These are phyloP conservation scores for Draba incana DNA, from an alignment of 345 rosid species.

Conservation along the genomic window DNA sequence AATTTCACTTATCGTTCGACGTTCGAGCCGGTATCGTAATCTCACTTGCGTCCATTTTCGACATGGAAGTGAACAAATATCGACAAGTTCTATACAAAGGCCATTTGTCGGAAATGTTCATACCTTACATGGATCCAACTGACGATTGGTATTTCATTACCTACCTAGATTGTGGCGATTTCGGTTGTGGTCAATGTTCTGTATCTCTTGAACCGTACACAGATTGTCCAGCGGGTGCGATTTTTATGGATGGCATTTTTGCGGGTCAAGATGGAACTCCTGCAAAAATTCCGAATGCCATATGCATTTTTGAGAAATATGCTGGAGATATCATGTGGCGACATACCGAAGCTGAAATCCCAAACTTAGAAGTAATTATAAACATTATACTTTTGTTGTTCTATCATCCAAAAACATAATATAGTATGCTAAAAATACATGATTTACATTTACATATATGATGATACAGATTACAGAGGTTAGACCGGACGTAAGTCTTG, in stretches of 20 bases:
- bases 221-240: constrained; percentile 60
- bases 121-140: constrained; percentile 58
- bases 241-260: constrained; percentile 48
- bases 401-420: not conserved
- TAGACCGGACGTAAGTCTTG: constrained; percentile 57
- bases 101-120: constrained; percentile 55
- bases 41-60: constrained; percentile 56
- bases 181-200: constrained; percentile 50
- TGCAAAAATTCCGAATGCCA: constrained; percentile 35
- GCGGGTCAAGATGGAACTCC: constrained; percentile 54
- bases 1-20: constrained; percentile 56
- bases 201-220: constrained; percentile 49
- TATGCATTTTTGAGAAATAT: constrained; percentile 64
- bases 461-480: constrained; percentile 52
- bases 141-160: constrained; percentile 51
- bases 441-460: not conserved
- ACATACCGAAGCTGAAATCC: constrained; percentile 41
- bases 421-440: not conserved
- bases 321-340: constrained; percentile 51
- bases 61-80: constrained; percentile 42
- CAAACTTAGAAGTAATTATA: constrained; percentile 23
- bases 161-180: constrained; percentile 54
- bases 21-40: constrained; percentile 53
- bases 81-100: constrained; percentile 57
- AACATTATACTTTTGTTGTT: not conserved